These are phyloP conservation scores for Kazachstania sp. DNA, from an alignment of 1,139 yeast species.

Conservation along the genomic window DNA sequence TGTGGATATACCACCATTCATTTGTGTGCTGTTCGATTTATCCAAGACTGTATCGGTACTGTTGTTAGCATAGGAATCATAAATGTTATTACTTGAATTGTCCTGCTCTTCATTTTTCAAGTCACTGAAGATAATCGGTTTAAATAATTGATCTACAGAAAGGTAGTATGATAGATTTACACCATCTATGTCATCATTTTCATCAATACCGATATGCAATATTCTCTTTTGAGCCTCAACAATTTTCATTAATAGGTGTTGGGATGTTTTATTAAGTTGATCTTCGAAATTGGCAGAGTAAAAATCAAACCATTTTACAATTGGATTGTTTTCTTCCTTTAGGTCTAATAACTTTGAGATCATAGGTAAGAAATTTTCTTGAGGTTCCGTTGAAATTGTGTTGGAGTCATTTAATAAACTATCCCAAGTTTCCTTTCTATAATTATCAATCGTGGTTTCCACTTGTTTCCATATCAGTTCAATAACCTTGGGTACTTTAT, in stretches of 20 bases:
- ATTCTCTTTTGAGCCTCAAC: conserved; percentile 31
- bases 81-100: not conserved
- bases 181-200: conserved; percentile 19
- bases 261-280: conserved; percentile 33
- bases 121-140: conserved; percentile 5
- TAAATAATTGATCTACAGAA: conserved; percentile 19
- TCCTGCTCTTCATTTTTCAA: not conserved
- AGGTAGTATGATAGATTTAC: conserved; percentile 24
- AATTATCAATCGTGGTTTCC: conserved; percentile 53
- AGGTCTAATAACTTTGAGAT: conserved; percentile 54
- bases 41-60: not conserved
- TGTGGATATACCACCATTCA: conserved; percentile 3
- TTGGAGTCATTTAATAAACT: conserved; percentile 35
- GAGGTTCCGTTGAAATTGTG: conserved; percentile 20
- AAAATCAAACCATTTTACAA: conserved; percentile 49
- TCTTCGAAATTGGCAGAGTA: conserved; percentile 37
- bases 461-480: conserved; percentile 61
- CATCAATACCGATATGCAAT: conserved; percentile 25
- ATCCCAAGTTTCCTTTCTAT: conserved; percentile 56
- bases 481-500: conserved; percentile 26
- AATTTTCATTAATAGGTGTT: conserved; percentile 31
- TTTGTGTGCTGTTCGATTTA: not conserved
- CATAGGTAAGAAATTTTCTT: conserved; percentile 44
- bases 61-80: conserved; percentile 3
- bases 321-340: conserved; percentile 45